These are phyloP conservation scores for Phytophthora vignae DNA, from an alignment of 352 stramenopile genomes.

Conservation along the genomic window DNA sequence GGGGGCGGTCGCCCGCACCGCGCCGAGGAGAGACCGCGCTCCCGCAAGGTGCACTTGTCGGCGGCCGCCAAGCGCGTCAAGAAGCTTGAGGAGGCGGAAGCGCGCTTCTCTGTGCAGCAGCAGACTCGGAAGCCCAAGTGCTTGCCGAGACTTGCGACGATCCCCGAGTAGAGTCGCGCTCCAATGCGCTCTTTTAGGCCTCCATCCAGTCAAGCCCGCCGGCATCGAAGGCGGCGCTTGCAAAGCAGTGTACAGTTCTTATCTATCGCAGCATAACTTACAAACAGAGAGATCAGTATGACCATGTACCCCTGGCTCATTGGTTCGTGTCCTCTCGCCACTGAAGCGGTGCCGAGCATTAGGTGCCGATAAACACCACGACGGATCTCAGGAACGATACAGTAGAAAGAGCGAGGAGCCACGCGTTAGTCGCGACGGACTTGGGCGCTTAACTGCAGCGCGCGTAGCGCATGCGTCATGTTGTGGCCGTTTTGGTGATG, in stretches of 20 bases:
- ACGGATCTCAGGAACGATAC: conserved; percentile 1
- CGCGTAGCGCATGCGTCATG: neutral
- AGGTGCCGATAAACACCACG: neutral
- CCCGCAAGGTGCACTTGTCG: conserved; percentile 78
- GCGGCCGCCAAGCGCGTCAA: conserved; percentile 86
- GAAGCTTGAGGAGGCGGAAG: conserved; percentile 83
- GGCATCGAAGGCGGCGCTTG: conserved; percentile 24
- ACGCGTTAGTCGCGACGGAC: neutral
- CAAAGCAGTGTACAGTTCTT: conserved; percentile 36
- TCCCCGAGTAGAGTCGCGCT: conserved; percentile 48
- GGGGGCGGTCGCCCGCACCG: conserved; percentile 43
- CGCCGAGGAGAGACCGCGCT: conserved; percentile 56
- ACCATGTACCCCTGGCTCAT: conserved; percentile 9
- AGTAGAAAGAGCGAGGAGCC: conserved; percentile 1
- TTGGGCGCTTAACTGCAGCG: neutral
- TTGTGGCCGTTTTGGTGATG: neutral
- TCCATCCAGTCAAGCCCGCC: conserved; percentile 24
- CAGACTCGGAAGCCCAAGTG: conserved; percentile 48
- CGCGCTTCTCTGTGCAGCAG: conserved; percentile 58
- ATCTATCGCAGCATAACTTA: conserved; percentile 45
- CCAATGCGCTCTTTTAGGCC: conserved; percentile 10
- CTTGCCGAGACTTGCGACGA: conserved; percentile 48
- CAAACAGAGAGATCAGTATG: conserved; percentile 32
- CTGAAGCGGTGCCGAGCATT: conserved; percentile 4
- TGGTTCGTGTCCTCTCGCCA: neutral